Percentiles rank a stretch among this genome's conserved stretches.
Conservation (phyloP, 331 rosid species). For the Phaseolus coccineus region DNA sequence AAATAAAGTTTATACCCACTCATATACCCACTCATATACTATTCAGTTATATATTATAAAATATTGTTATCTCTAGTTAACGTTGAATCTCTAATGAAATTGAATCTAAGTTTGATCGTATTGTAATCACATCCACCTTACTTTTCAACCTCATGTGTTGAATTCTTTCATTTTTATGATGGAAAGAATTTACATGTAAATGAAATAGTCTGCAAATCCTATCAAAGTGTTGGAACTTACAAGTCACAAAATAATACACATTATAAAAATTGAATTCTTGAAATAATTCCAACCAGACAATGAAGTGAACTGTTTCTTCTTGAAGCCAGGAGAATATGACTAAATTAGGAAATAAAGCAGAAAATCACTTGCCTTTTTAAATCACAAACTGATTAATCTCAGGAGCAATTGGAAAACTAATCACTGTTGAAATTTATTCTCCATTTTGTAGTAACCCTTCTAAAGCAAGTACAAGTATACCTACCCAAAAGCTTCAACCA, state of each 20-base stretch:
- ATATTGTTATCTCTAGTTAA: too few relatives aligned
- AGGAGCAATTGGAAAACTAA: not conserved
- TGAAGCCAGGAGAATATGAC: not conserved
- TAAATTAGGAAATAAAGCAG: not conserved
- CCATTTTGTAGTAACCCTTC: not conserved
- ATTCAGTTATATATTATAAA: too few relatives aligned
- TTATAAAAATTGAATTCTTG: not conserved
- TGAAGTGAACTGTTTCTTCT: not conserved
- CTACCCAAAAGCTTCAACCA: slow-evolving; percentile 95
- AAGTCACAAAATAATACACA: not conserved
- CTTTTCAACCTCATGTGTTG: not conserved
- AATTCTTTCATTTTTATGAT: slow-evolving; percentile 2
- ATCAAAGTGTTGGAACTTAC: not conserved
- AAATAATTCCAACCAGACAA: not conserved
- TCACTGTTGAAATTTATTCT: not conserved
- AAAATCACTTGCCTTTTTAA: not conserved
- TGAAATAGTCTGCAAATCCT: not conserved
- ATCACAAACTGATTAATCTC: not conserved
- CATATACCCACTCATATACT: too few relatives aligned
- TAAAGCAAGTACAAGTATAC: slow-evolving; percentile 37
- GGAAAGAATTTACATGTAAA: not conserved
- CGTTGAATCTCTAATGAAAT: not conserved
- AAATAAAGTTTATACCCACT: too few relatives aligned
- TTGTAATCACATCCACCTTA: not conserved
- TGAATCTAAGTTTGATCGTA: not conserved